Evolutionary conservation across 1,284 basidiomycete genomes (phyloP).

Genomic region (Stereum hirsutum): DNA sequence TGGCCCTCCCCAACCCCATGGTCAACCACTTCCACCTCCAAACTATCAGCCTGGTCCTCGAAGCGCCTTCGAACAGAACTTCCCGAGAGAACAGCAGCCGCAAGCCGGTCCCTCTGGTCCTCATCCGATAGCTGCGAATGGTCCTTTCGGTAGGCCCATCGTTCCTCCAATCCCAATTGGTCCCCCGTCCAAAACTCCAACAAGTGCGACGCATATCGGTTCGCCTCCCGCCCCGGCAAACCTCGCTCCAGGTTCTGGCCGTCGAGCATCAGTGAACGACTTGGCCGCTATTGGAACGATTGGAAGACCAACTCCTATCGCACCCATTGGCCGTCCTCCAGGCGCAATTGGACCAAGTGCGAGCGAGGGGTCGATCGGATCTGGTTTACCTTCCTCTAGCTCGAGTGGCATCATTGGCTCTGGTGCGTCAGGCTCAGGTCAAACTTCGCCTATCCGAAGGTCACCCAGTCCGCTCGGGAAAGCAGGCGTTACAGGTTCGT

Average conservation of each 20-base stretch:
- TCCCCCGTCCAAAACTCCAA: slow-evolving; percentile 23
- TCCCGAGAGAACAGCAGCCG: slow-evolving; percentile 23
- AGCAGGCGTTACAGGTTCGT: slow-evolving; percentile 56
- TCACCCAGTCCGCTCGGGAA: slow-evolving; percentile 56
- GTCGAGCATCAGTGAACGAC: slow-evolving; percentile 23
- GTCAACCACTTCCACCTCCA: slow-evolving; percentile 43
- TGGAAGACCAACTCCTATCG: slow-evolving; percentile 21
- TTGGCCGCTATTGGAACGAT: slow-evolving; percentile 46
- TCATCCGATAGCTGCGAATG: too few species aligned
- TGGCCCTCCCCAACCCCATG: slow-evolving; percentile 34
- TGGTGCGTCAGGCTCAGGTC: background rate
- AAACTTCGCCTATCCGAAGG: slow-evolving; percentile 29
- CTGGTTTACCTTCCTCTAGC: background rate
- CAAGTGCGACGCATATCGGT: slow-evolving; percentile 19
- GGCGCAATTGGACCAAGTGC: slow-evolving; percentile 20
- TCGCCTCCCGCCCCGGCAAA: slow-evolving; percentile 28
- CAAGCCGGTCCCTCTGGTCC: too few species aligned
- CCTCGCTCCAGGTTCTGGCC: slow-evolving; percentile 22
- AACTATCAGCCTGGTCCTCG: slow-evolving; percentile 29
- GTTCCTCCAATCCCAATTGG: slow-evolving; percentile 46
- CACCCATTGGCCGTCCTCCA: slow-evolving; percentile 32
- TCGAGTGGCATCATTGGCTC: background rate
- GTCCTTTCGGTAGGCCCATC: slow-evolving; percentile 23
- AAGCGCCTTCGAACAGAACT: slow-evolving; percentile 40
- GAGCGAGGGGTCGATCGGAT: slow-evolving; percentile 31